These are phyloP conservation scores for Panaeolus papilionaceus DNA, from an alignment of 768 basidiomycete genomes.

Conservation along the genomic window DNA sequence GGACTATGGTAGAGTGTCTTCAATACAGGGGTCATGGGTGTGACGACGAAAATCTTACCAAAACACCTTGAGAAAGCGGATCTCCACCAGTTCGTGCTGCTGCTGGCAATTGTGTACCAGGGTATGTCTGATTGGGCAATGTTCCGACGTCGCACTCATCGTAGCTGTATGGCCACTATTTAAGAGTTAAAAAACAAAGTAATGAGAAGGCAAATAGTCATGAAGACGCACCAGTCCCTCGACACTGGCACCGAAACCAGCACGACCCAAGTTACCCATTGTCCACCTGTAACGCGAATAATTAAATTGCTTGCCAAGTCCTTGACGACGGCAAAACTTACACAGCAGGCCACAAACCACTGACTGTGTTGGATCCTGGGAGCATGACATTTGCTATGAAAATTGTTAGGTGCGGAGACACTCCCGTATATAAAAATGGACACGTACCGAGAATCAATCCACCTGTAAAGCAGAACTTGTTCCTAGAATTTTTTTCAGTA, in stretches of 20 bases:
- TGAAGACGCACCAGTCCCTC: slow-evolving; percentile 58
- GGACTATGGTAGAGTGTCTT: slow-evolving; percentile 40
- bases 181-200: not conserved
- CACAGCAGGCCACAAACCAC: slow-evolving; percentile 47
- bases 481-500: slow-evolving; percentile 34
- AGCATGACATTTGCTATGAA: slow-evolving; percentile 33
- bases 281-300: slow-evolving; percentile 36
- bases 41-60: slow-evolving; percentile 30
- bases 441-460: slow-evolving; percentile 61
- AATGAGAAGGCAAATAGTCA: not conserved
- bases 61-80: slow-evolving; percentile 41
- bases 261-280: slow-evolving; percentile 64
- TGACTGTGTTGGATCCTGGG: slow-evolving; percentile 31
- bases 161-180: slow-evolving; percentile 70
- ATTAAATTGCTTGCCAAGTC: not conserved
- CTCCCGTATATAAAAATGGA: not conserved
- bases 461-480: slow-evolving; percentile 81
- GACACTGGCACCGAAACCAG: slow-evolving; percentile 71
- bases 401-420: not conserved
- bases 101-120: slow-evolving; percentile 54
- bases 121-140: slow-evolving; percentile 74
- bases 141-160: slow-evolving; percentile 84
- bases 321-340: slow-evolving; percentile 25
- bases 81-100: slow-evolving; percentile 50
- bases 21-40: too few relatives aligned